Percentiles rank a stretch among this genome's conserved stretches.
These are phyloP conservation scores for Ophiostoma montium DNA, from an alignment of 2,329 filamentous ascomycete genomes.

Conservation along the genomic window DNA sequence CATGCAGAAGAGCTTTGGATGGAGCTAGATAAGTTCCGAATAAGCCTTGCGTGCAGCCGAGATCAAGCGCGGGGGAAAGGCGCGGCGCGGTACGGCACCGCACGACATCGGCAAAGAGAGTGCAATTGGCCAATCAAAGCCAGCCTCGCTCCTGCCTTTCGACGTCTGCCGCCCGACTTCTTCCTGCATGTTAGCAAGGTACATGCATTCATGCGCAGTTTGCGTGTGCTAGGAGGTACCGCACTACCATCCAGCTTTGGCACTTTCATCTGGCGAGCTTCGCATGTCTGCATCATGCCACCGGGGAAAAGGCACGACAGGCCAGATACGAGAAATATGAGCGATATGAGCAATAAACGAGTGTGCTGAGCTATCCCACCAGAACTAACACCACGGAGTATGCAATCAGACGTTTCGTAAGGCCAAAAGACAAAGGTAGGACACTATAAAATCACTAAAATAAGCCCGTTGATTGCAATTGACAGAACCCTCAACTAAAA, in stretches of 20 bases:
- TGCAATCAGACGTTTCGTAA: too few relatives aligned
- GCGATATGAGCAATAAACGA: too few relatives aligned
- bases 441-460: too few relatives aligned
- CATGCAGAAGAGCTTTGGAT: not conserved
- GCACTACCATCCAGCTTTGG: not conserved
- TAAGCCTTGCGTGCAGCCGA: slow-evolving; percentile 3
- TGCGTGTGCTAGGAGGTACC: not conserved
- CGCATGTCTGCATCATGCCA: not conserved
- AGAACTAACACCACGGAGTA: too few relatives aligned
- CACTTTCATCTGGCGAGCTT: not conserved
- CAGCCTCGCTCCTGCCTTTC: not conserved
- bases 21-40: not conserved
- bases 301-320: too few relatives aligned
- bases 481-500: too few relatives aligned
- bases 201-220: not conserved
- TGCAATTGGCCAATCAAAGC: slow-evolving; percentile 7
- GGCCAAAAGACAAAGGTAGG: too few relatives aligned
- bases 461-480: too few relatives aligned
- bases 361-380: too few relatives aligned
- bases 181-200: slow-evolving; percentile 1
- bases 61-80: slow-evolving; percentile 2
- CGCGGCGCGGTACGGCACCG: slow-evolving; percentile 1
- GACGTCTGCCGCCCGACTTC: slow-evolving; percentile 2
- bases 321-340: too few relatives aligned
- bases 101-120: slow-evolving; percentile 1